phyloP scores from a whole-genome alignment of 345 rosid species.

The Brassica napus region Da-Ae NC_063449.1:27995501-27996000 shows the following conservation, averaged over 20 bases:
- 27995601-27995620: conserved; percentile 22
- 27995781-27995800: conserved; percentile 30
- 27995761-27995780: conserved; percentile 21
- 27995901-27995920: not conserved
- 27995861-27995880: conserved; percentile 25
- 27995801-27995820: conserved; percentile 1
- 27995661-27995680: conserved; percentile 13
- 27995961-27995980: not conserved
- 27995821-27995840: conserved; percentile 5
- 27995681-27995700: conserved; percentile 4
- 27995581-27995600: conserved; percentile 25
- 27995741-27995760: conserved; percentile 32
- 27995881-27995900: conserved; percentile 25
- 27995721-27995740: not conserved
- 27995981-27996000: conserved; percentile 7
- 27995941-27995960: not conserved
- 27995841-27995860: not conserved
- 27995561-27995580: conserved; percentile 30
- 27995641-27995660: not conserved
- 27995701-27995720: conserved; percentile 10
- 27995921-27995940: not conserved
- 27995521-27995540: conserved; percentile 45
- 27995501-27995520: conserved; percentile 41
- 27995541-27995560: conserved; percentile 41
- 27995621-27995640: conserved; percentile 14